phyloP scores from a whole-genome alignment of 179 eudicot genomes.

The Silene vulgaris region DNA sequence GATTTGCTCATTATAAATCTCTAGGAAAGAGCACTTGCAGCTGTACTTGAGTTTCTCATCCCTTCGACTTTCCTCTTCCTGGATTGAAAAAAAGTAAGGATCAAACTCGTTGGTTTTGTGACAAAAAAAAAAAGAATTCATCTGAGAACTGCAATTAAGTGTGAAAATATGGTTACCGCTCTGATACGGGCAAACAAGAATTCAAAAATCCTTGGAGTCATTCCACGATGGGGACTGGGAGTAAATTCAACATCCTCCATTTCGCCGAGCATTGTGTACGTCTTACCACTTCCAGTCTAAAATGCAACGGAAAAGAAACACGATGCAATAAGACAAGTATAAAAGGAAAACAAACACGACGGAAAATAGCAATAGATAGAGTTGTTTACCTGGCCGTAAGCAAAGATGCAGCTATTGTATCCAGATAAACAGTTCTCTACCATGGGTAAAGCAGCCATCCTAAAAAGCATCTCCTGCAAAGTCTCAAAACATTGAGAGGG shows the following conservation, averaged over 20 bases:
- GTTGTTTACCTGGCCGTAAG: constrained; percentile 84
- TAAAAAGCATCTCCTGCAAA: constrained; percentile 86
- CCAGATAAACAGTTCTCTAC: constrained; percentile 97
- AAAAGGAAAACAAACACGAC: neutral
- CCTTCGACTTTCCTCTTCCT: constrained; percentile 96
- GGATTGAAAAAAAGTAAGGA: constrained; percentile 15
- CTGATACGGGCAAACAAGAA: constrained; percentile 96
- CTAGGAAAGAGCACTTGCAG: constrained; percentile 96
- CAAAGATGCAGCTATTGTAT: constrained; percentile 94
- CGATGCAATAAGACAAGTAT: neutral
- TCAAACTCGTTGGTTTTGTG: neutral
- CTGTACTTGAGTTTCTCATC: constrained; percentile 77
- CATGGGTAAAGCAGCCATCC: constrained; percentile 97
- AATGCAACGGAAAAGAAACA: neutral
- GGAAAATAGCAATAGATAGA: neutral
- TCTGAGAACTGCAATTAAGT: constrained; percentile 4
- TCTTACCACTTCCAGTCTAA: constrained; percentile 99
- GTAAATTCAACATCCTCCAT: constrained; percentile 68
- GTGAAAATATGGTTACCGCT: constrained; percentile 50
- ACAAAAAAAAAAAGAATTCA: constrained; percentile 1
- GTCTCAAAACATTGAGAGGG: constrained; percentile 17
- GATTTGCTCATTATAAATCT: constrained; percentile 93
- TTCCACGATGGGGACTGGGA: constrained; percentile 83
- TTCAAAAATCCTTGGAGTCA: constrained; percentile 95
- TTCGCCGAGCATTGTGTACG: constrained; percentile 95